Evolutionary conservation across 345 rosid genomes (phyloP).

Genomic region (Alliaria petiolata): DNA sequence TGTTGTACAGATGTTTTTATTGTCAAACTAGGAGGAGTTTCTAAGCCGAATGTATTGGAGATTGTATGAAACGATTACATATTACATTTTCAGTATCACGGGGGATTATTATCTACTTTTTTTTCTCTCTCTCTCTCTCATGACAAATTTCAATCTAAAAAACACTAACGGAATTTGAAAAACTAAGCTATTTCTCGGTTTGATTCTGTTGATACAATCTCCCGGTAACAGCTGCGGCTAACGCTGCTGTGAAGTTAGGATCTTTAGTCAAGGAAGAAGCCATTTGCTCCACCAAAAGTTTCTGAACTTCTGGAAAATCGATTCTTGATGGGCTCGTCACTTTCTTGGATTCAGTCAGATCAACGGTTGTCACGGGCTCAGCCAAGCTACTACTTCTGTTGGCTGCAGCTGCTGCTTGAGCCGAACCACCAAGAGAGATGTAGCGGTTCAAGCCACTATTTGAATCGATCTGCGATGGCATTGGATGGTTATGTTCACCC

Average conservation of each 20-base stretch:
- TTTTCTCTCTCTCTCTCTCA: not conserved
- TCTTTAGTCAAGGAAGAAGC: slow-evolving; percentile 88
- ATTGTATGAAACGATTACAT: slow-evolving; percentile 23
- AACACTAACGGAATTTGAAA: slow-evolving; percentile 1
- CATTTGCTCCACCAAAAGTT: slow-evolving; percentile 91
- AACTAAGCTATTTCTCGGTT: slow-evolving; percentile 37
- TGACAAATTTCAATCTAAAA: slow-evolving; percentile 15
- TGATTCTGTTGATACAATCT: slow-evolving; percentile 53
- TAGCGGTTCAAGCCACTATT: slow-evolving; percentile 45
- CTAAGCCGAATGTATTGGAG: slow-evolving; percentile 23
- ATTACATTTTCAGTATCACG: slow-evolving; percentile 23
- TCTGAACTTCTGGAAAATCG: slow-evolving; percentile 59
- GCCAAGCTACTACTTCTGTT: slow-evolving; percentile 38
- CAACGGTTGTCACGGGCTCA: slow-evolving; percentile 41
- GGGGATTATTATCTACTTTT: slow-evolving; percentile 15
- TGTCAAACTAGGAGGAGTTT: slow-evolving; percentile 14
- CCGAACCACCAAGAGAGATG: slow-evolving; percentile 21
- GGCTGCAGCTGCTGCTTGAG: slow-evolving; percentile 40
- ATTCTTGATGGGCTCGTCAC: slow-evolving; percentile 31
- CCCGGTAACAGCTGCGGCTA: slow-evolving; percentile 93
- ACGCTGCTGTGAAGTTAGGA: slow-evolving; percentile 88
- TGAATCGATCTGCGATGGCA: slow-evolving; percentile 48
- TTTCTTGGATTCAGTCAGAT: slow-evolving; percentile 23
- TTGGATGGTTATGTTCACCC: slow-evolving; percentile 98
- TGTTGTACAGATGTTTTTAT: slow-evolving; percentile 28